Evolutionary conservation across 208 protist genomes (phyloP).

Genomic region (Leishmania turanica): DNA sequence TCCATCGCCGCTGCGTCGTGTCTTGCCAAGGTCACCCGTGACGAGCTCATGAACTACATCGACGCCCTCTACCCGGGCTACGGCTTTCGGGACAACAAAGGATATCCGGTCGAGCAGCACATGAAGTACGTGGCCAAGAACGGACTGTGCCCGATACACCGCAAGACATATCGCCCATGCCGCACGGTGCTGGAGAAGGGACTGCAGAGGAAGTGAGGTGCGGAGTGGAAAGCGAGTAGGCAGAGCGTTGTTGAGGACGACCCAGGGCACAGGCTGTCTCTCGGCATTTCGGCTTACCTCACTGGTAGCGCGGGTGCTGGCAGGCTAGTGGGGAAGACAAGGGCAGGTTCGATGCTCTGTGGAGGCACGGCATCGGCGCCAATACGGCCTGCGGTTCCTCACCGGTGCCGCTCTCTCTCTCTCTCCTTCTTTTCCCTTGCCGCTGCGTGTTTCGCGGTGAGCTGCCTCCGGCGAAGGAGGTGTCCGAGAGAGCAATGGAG

Average conservation of each 20-base stretch:
- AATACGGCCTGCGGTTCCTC: background rate
- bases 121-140: constrained; percentile 71
- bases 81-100: constrained; percentile 82
- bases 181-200: constrained; percentile 47
- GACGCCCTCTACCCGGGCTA: constrained; percentile 79
- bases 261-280: background rate
- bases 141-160: constrained; percentile 80
- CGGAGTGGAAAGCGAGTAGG: background rate
- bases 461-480: background rate
- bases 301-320: background rate
- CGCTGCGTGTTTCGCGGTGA: background rate
- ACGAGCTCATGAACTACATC: constrained; percentile 88
- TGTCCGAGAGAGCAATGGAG: background rate
- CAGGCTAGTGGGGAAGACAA: background rate
- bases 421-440: background rate
- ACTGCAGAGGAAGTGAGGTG: constrained; percentile 22
- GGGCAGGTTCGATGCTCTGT: background rate
- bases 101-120: constrained; percentile 90
- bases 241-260: background rate
- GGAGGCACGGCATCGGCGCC: background rate
- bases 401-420: background rate
- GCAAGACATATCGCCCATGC: constrained; percentile 83
- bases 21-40: constrained; percentile 88
- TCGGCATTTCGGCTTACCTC: background rate
- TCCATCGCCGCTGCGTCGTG: constrained; percentile 89